Base-by-base conservation (phyloP, 495 filamentous ascomycete genomes). In the Penicillium angulare region DNA sequence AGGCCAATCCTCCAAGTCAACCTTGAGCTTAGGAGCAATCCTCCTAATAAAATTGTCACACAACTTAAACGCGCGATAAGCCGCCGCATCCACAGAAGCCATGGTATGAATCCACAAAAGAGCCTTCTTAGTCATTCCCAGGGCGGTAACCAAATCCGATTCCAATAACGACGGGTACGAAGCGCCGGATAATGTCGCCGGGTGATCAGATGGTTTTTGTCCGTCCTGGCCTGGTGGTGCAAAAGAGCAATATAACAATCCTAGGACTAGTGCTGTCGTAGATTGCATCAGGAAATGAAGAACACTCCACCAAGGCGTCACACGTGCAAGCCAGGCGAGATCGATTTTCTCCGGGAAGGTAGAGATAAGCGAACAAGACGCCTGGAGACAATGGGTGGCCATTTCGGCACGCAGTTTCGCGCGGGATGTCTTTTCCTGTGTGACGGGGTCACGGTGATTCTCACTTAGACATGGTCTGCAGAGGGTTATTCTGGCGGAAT, bases 11-110 rank as follows among this genome's bases (percentile, higher is more conserved):
- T 20, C 24, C 32, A 74, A 49, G 54, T 71, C 67, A n/a, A 74
- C 22, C 0, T 45, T 48, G 15, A 72, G 13, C 15, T 26, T 52
- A 5, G 64, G 58, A 12, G 57, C 66, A 47, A 71, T 61, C 17
- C 59, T 65, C 21, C 51, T 47, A 4, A 71, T 23, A 29, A 70
- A 48, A 22, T 49, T 51, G 36, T 67, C 60, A 43, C 64, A 66
- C 7, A 81, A 61, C n/a, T 66, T 44, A 55, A 77, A 83, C 15
- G 80, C 81, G 16, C 79, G 69, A 13, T 68, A 47, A 0, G 79
- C 70, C 9, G 74, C 72, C 8, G 68, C 54, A 46, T 75, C 71
- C n/a, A 71, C 62, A 10, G 50, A 41, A 18, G 73, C 65, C 66
- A 82, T 72, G 1, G 65, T 56, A 36, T 72, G 59, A 3, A 85